phyloP scores from a whole-genome alignment of 352 stramenopile species.

The Pythium volutum region DNA sequence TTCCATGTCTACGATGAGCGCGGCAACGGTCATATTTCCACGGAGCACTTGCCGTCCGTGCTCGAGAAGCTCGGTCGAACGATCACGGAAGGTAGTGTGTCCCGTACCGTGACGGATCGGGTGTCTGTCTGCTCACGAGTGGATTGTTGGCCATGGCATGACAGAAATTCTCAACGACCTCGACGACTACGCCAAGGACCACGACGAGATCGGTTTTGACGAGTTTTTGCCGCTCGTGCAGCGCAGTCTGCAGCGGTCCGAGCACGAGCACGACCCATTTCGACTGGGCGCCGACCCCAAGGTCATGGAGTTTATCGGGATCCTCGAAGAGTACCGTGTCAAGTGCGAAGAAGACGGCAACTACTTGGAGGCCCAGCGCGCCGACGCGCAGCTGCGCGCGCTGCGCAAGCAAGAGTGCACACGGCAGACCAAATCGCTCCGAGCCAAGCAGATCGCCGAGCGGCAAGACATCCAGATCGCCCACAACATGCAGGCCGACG shows the following conservation, averaged over 20 bases:
- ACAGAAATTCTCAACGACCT: conserved; percentile 70
- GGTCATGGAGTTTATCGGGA: conserved; percentile 92
- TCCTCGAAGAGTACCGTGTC: conserved; percentile 92
- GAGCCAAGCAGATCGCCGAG: conserved; percentile 88
- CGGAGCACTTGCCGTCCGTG: conserved; percentile 66
- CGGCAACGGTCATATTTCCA: conserved; percentile 54
- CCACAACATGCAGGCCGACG: conserved; percentile 94
- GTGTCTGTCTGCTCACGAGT: background rate
- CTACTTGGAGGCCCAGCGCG: conserved; percentile 91
- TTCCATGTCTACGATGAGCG: conserved; percentile 79
- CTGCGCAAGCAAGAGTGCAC: conserved; percentile 91
- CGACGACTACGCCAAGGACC: conserved; percentile 51
- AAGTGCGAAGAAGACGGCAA: conserved; percentile 95
- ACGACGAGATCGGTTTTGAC: conserved; percentile 52
- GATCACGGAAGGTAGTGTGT: conserved; percentile 55
- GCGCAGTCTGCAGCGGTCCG: conserved; percentile 36
- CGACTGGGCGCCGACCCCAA: conserved; percentile 82
- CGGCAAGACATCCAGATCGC: conserved; percentile 93
- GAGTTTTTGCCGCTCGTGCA: conserved; percentile 69
- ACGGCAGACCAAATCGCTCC: conserved; percentile 89
- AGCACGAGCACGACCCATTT: conserved; percentile 45
- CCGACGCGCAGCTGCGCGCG: conserved; percentile 83
- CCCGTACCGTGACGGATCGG: background rate
- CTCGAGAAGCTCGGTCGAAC: conserved; percentile 70
- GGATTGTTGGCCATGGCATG: background rate